phyloP scores from a whole-genome alignment of 1,284 basidiomycete genomes.

The Trametes sp. region DNA sequence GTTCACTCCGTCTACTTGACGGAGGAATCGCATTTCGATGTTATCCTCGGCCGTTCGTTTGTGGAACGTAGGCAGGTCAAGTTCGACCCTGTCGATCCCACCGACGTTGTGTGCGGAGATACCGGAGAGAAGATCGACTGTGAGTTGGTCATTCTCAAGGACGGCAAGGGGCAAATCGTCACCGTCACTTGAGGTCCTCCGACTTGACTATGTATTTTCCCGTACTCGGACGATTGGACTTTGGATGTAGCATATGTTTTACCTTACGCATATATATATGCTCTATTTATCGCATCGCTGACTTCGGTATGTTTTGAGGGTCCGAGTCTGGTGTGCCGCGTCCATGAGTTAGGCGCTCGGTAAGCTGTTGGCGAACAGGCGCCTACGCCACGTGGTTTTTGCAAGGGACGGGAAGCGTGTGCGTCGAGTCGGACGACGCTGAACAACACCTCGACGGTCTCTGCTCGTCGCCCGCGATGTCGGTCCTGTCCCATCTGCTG shows the following conservation, averaged over 20 bases:
- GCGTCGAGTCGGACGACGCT: conserved; percentile 21
- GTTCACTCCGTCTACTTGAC: conserved; percentile 76
- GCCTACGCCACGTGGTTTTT: conserved; percentile 25
- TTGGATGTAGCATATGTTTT: conserved; percentile 3
- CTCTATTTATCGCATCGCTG: neutral
- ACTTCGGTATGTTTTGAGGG: no score
- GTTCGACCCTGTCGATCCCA: conserved; percentile 85
- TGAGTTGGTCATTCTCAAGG: conserved; percentile 90
- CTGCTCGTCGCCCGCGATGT: conserved; percentile 42
- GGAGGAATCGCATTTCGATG: conserved; percentile 97
- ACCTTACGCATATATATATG: neutral
- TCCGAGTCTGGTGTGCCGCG: no score
- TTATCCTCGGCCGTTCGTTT: conserved; percentile 93
- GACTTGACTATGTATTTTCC: no score
- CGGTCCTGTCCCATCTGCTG: conserved; percentile 57
- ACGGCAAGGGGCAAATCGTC: conserved; percentile 87
- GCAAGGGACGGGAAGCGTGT: conserved; percentile 6
- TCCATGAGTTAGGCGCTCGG: no score
- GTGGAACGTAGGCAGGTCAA: conserved; percentile 91
- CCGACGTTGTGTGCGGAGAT: conserved; percentile 92
- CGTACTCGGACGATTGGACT: neutral
- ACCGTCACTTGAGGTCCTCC: conserved; percentile 77
- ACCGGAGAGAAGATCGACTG: conserved; percentile 94
- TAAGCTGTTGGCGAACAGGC: conserved; percentile 5
- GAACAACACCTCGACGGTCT: conserved; percentile 31